A percentile compares a stretch with the other conserved stretches of the same genome.
Evolutionary conservation across 2,329 filamentous ascomycete species (phyloP).

Genomic region (Rasamsonia emersonii): DNA sequence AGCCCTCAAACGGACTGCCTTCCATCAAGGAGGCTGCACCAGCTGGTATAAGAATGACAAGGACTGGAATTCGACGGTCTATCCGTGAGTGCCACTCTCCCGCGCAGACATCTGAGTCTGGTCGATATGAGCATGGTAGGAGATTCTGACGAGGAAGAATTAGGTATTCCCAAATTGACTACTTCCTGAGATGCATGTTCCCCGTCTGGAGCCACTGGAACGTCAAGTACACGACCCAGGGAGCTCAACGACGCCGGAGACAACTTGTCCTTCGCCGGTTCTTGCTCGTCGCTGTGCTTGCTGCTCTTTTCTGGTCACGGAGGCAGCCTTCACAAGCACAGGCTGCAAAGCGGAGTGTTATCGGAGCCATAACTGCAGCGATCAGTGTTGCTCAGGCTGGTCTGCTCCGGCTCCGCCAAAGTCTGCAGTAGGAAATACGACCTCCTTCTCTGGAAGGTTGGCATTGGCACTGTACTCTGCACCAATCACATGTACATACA

Average conservation of each 20-base stretch:
- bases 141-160: constrained; percentile 9
- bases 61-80: constrained; percentile 43
- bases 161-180: constrained; percentile 45
- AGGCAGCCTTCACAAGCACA: constrained; percentile 3
- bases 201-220: constrained; percentile 48
- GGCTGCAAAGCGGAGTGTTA: constrained; percentile 6
- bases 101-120: no score
- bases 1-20: constrained; percentile 39
- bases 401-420: no score
- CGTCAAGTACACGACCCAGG: constrained; percentile 43
- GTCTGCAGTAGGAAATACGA: no score
- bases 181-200: constrained; percentile 43
- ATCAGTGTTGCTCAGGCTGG: no score
- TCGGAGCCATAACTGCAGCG: neutral
- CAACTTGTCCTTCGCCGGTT: constrained; percentile 13
- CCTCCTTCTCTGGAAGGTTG: no score
- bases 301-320: constrained; percentile 10
- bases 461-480: no score
- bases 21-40: constrained; percentile 36
- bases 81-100: constrained; percentile 30
- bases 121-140: neutral
- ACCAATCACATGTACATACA: no score
- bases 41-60: constrained; percentile 43
- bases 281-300: constrained; percentile 12
- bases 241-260: constrained; percentile 25